Evolutionary conservation across 2,329 filamentous ascomycete species (phyloP), one percentile per base, ranked within the genome.

Genomic region (Eutypella sp.): DNA sequence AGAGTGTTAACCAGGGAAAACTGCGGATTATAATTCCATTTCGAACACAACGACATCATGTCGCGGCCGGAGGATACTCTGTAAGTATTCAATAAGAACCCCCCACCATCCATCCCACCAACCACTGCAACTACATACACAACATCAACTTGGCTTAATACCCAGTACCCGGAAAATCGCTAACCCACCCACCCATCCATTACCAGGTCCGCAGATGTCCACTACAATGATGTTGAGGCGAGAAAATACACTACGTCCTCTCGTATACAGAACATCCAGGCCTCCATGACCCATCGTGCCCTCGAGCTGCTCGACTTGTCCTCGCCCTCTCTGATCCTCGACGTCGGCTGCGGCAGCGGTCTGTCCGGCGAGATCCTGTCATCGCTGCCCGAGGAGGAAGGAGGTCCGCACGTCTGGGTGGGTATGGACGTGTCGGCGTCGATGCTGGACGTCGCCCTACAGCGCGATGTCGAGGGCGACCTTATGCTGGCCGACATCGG

Each of bases 221-320:
- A 95, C 75, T 99, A 99, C 78, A 86, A 96, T 75, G 92, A 97
- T 72, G 76, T 78, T 67, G 92, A 96, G 75, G 92, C 93, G 25
- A 86, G 88, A 65, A 97, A 97, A 76, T 99, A 99, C 75, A 97
- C 93, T 8, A 96, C 92, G 4, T 92, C 84, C 53, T 96, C 90
- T 4, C 89, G 93, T 53, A 97, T 99, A 63, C 89, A 93, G 61
- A 90, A 88, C 58, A 96, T 99, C 58, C 93, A 99, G 68, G 87
- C 91, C 1, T 81, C 83, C 51, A 99, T 99, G 93, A 96, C 93
- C 23, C 79, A 89, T 57, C 87, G 93, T 46, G 93, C 93, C 27
- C 87, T 99, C 52, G 85, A 93, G 63, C 87, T 99, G 15, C 89
- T 99, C 58, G 79, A 89, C 62, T 84, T 99, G 38, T 71, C 77